Percentiles rank a stretch among this genome's conserved stretches.
These are phyloP conservation scores for Ciborinia camelliae DNA, from an alignment of 2,329 filamentous ascomycete genomes.

Conservation along the genomic window DNA sequence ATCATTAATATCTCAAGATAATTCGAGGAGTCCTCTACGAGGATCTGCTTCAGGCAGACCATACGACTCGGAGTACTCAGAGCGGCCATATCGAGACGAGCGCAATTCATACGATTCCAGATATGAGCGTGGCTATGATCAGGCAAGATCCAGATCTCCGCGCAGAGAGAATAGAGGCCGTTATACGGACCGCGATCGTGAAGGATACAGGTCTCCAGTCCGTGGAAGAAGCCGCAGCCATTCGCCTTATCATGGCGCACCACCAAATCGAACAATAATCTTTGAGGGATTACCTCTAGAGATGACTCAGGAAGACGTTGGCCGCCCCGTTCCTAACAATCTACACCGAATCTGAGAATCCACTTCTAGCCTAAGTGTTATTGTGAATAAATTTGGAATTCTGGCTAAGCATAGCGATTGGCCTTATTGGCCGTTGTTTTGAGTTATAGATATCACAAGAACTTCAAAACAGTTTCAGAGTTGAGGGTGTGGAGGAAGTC, in stretches of 20 bases:
- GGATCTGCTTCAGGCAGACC: slow-evolving; percentile 27
- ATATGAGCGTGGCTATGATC: slow-evolving; percentile 40
- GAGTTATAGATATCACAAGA: slow-evolving; percentile 53
- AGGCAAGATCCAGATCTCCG: slow-evolving; percentile 41
- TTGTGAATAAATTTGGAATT: slow-evolving; percentile 36
- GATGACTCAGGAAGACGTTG: slow-evolving; percentile 51
- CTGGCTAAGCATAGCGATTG: slow-evolving; percentile 40
- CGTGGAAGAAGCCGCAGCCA: slow-evolving; percentile 34
- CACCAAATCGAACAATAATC: slow-evolving; percentile 51
- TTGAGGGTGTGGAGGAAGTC: slow-evolving; percentile 53
- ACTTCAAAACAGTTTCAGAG: slow-evolving; percentile 49
- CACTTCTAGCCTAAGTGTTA: slow-evolving; percentile 38
- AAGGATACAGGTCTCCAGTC: slow-evolving; percentile 36
- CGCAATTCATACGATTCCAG: slow-evolving; percentile 34
- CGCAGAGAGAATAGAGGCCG: slow-evolving; percentile 34
- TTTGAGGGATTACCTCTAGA: slow-evolving; percentile 52
- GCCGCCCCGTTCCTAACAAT: slow-evolving; percentile 40
- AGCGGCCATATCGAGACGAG: slow-evolving; percentile 34
- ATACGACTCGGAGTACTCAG: slow-evolving; percentile 23
- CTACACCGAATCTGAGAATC: slow-evolving; percentile 23
- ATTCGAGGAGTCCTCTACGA: slow-evolving; percentile 34
- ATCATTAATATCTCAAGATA: slow-evolving; percentile 38
- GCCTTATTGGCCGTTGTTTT: slow-evolving; percentile 36
- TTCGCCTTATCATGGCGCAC: slow-evolving; percentile 36
- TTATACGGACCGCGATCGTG: slow-evolving; percentile 38